Base-by-base conservation (phyloP, 345 rosid species). In the Punica granatum region DNA sequence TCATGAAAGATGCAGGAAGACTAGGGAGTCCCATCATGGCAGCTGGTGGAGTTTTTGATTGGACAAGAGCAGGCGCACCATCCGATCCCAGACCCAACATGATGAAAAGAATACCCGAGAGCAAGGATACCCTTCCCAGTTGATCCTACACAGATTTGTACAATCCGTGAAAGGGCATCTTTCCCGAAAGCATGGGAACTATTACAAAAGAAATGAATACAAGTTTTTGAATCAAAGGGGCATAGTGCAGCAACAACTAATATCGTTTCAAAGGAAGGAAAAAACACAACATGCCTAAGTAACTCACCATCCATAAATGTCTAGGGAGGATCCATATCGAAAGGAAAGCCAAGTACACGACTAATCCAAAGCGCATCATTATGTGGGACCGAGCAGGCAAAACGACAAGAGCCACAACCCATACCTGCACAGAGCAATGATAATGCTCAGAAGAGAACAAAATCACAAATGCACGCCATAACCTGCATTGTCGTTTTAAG, bases 331-430 rank as follows among this genome's bases (percentile, higher is more conserved):
- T 80, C 81, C 69, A 78, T 35, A 87, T 75, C 19, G 98, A 93
- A 73, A 93, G 76, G 73, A 87, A 75, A 74, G 90, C 85, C 30
- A 80, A 76, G 68, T 35, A 90, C 18, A 76, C 51, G 21, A 93
- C 96, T 76, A 93, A 73, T 74, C 90, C 97, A 71, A 87, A 72
- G 48, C 96, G 92, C 90, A 93, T 85, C 56, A 76, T 67, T 49
- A 88, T 77, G 71, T 77, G 88, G 11, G 98, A 85, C 72, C 97
- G 73, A 43, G 98, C 97, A 13, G 98, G 98, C 62, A 93, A 80
- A 68, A 90, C 76, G 68, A 93, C 98, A n/a, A 93, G 74, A 60
- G 86, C 88, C 82, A 93, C 70, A 41, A 93, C 87, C 98, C 98
- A 93, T 72, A 87, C 84, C 98, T 93, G 79, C 81, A 80, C 43